phyloP scores from a whole-genome alignment of 2,329 filamentous ascomycete species.

The Arthrobotrys megalospora region DNA sequence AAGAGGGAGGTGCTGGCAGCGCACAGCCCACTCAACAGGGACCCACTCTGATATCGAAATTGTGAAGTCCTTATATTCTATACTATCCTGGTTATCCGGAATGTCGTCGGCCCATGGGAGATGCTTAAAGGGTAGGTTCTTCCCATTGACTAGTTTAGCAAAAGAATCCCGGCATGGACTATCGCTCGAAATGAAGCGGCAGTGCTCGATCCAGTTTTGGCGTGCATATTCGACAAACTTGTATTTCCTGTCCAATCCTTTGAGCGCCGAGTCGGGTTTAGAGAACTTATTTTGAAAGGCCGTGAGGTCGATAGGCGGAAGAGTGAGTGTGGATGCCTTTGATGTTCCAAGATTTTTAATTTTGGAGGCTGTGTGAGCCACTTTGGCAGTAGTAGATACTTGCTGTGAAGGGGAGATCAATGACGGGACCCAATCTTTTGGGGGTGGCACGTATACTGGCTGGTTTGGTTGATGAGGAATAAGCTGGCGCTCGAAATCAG shows the following conservation, averaged over 20 bases:
- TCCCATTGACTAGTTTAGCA: neutral
- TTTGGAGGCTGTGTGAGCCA: neutral
- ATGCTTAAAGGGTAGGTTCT: neutral
- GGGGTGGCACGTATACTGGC: neutral
- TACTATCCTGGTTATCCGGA: neutral
- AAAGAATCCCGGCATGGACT: neutral
- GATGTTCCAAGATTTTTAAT: neutral
- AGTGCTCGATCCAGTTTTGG: conserved; percentile 18
- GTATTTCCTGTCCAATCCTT: neutral
- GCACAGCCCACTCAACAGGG: neutral
- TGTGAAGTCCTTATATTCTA: neutral
- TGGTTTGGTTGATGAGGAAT: neutral
- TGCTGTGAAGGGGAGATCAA: conserved; percentile 6
- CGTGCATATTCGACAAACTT: conserved; percentile 17
- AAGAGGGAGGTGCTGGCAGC: neutral
- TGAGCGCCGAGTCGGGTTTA: neutral
- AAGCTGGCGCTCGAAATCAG: conserved; percentile 25
- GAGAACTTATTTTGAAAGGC: neutral
- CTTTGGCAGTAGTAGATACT: neutral
- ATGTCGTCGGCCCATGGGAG: neutral
- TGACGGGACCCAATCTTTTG: conserved; percentile 7
- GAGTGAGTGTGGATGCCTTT: neutral
- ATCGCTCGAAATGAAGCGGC: neutral
- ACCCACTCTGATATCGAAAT: neutral
- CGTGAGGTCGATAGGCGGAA: neutral